Evolutionary conservation across 2,329 filamentous ascomycete genomes (phyloP).

Genomic region (Fusarium luffae): DNA sequence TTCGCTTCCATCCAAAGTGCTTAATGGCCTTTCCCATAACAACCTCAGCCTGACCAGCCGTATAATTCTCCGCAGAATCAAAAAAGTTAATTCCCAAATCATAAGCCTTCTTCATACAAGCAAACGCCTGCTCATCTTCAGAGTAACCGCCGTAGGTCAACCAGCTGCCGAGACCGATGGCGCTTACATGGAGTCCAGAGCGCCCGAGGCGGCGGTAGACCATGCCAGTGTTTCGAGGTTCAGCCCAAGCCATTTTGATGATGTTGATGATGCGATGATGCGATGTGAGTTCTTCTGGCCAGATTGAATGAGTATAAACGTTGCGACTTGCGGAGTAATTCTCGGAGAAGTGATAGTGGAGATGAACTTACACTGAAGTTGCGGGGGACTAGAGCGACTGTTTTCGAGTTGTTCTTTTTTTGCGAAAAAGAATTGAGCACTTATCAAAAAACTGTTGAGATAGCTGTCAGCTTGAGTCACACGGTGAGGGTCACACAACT

Average conservation of each 20-base stretch:
- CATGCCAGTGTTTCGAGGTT: slow-evolving; percentile 59
- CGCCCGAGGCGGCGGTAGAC: slow-evolving; percentile 56
- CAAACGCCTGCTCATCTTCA: slow-evolving; percentile 69
- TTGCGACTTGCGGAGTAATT: slow-evolving; percentile 17
- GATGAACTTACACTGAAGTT: slow-evolving; percentile 16
- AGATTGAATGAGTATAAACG: slow-evolving; percentile 1
- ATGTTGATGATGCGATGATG: slow-evolving; percentile 7
- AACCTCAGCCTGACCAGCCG: slow-evolving; percentile 70
- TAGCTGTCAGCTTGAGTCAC: not conserved
- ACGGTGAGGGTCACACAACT: not conserved
- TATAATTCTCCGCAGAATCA: slow-evolving; percentile 69
- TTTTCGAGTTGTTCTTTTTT: not conserved
- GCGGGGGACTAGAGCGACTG: not conserved
- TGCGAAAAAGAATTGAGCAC: not conserved
- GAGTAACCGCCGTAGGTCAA: slow-evolving; percentile 75
- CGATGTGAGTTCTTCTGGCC: slow-evolving; percentile 1
- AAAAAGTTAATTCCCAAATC: slow-evolving; percentile 72
- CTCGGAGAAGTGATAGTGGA: slow-evolving; percentile 44
- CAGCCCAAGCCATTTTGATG: slow-evolving; percentile 55
- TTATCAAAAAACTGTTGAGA: not conserved
- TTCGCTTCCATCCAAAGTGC: slow-evolving; percentile 69
- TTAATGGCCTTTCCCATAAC: slow-evolving; percentile 72
- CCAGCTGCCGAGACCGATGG: slow-evolving; percentile 72
- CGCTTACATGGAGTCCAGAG: slow-evolving; percentile 74
- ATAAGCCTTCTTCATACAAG: slow-evolving; percentile 71